These are phyloP conservation scores for Geosiphon pyriformis DNA, from an alignment of 192 early-diverging fungal genomes.

Conservation along the genomic window DNA sequence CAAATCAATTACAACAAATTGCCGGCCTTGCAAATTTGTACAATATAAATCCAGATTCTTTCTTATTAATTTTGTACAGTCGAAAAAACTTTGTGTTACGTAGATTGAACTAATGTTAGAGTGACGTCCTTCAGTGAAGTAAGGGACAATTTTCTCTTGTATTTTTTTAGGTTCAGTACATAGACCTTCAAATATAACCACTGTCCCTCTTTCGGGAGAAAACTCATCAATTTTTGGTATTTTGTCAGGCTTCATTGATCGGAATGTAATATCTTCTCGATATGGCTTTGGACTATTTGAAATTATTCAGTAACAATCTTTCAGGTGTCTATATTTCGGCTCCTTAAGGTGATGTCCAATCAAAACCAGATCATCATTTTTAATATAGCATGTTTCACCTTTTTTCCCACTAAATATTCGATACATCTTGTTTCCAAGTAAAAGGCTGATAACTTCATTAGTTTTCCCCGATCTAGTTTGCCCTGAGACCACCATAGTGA, in stretches of 20 bases:
- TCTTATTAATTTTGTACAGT: not conserved
- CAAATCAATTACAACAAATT: no score
- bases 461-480: slow-evolving; percentile 19
- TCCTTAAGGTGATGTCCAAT: not conserved
- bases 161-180: slow-evolving; percentile 9
- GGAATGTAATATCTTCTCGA: not conserved
- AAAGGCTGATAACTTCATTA: slow-evolving; percentile 7
- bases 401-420: slow-evolving; percentile 18
- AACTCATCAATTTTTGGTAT: slow-evolving; percentile 15
- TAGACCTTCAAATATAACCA: slow-evolving; percentile 11
- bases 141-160: slow-evolving; percentile 3
- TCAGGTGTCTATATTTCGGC: slow-evolving; percentile 6
- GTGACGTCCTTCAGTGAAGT: slow-evolving; percentile 19
- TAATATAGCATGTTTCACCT: slow-evolving; percentile 9
- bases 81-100: slow-evolving; percentile 6
- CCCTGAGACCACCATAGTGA: not conserved
- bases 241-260: slow-evolving; percentile 10
- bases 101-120: slow-evolving; percentile 21
- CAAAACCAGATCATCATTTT: slow-evolving; percentile 18
- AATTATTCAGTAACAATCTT: slow-evolving; percentile 14
- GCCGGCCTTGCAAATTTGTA: slow-evolving; percentile 5
- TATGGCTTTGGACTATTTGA: not conserved
- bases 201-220: slow-evolving; percentile 16
- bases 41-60: slow-evolving; percentile 10
- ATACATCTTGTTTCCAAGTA: slow-evolving; percentile 8